Evolutionary conservation across 371 early-diverging fungal genomes (phyloP), one percentile per base, ranked within the genome.

Genomic region (Apophysomyces variabilis): DNA sequence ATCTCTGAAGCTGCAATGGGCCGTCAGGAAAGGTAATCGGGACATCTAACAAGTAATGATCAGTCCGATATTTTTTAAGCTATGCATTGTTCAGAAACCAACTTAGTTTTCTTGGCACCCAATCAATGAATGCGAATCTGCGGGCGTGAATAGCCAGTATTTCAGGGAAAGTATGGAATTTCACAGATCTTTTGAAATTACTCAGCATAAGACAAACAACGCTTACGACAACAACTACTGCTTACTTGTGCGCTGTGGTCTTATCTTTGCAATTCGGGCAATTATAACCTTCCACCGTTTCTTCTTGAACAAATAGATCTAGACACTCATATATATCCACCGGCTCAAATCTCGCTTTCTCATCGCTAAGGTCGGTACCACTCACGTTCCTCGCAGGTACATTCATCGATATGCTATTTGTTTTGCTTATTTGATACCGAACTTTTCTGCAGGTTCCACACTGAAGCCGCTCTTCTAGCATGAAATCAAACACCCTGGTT

Each of bases 121-220:
- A 98, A 66, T 95, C 88, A 38, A 93, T 88, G 61, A 92, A 83
- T 44, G 92, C 92, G 73, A 97, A 98, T 38, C 97, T 87, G 37
- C 88, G 87, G 71, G 91, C 87, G 58, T 93, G 90, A 58, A 93
- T 71, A 1, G 93, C 91, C 18, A 98, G 75, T 21, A 92, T 83
- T 63, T 94, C 81, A 11, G 99, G 99, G 71, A 95, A 97, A 0
- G 93, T 89, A 6, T 77, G 80, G 68, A 97, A 93, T 50, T 89
- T 80, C 12, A 85, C 87, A 5, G 93, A 84, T 70, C 92, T 91
- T 63, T 21, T 12, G 5, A 43, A 35, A 32, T 7, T 35, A 56
- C 26, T 43, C 9, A 50, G 60, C 7, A 43, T 12, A 41, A 5
- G 61, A 38, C 50, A 54, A 32, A 18, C 57, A 38, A 58, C 3